Evolutionary conservation across 2,329 filamentous ascomycete genomes (phyloP), one percentile per base, ranked within the genome.

Genomic region (Penicillium sp.): DNA sequence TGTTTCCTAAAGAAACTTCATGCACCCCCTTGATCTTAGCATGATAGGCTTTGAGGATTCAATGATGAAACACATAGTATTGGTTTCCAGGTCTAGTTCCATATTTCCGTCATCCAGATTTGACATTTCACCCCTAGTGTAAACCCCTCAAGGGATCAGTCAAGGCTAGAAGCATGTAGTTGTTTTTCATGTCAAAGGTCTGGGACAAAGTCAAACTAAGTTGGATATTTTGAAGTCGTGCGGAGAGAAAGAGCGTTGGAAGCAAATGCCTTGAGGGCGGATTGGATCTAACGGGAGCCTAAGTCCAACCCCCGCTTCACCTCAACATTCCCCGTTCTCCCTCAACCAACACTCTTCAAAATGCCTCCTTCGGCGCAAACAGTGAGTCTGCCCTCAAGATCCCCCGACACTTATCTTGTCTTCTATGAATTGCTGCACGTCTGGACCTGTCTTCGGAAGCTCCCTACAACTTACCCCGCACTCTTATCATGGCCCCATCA

Each of bases 331-430:
- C 49, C 46, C 28, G 39, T 44, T 50, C 52, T 47, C 47, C 46
- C 50, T 29, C 38, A 47, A 53, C 45, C 47, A 45, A 53, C 47
- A 47, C 39, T 39, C 28, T 15, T 24, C 60, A 67, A 61, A 38
- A 70, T 72, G 69, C 69, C 69, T 47, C 66, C 68, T 18, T 65
- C 68, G 45, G 62, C 62, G 29, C 69, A 72, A 54, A 72, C 69
- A 16, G 68, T 70, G 62, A 59, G 61, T 46, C 6, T 9, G 5
- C 41, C 4, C 18, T 18, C 2, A 39, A 13, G 2, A 26, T 26
- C 24, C 2, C 2, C 16, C 34, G 9, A 8, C 16, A 15, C 1
- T 4, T 36, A 6, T 38, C 29, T 6, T 6, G 23, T 3, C 21
- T n/a, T 15, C 10, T 18, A 21, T 15, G 29, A 12, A 34, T 28